Conservation (phyloP, 306 rosid genomes). For the Cucumis melo region DNA sequence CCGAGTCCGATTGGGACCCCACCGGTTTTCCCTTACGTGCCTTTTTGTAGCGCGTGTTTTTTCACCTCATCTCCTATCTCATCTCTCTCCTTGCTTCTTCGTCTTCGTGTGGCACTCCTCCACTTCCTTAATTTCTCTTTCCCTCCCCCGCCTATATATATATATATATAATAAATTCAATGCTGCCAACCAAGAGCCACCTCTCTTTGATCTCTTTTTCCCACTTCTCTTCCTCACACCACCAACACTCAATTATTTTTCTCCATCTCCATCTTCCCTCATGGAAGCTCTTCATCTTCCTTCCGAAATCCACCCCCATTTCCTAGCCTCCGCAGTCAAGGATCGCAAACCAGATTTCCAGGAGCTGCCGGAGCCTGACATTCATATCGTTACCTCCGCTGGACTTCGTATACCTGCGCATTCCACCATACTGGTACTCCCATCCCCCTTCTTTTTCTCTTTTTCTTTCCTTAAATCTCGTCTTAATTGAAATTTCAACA, state of each 20-base stretch:
- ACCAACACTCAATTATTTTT: neutral
- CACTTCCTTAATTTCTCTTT: neutral
- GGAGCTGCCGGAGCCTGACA: conserved; percentile 53
- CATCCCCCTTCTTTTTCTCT: neutral
- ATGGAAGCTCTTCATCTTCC: conserved; percentile 8
- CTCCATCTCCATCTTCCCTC: neutral
- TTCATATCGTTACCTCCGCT: conserved; percentile 48
- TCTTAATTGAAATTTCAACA: no score
- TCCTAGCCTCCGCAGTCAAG: conserved; percentile 7
- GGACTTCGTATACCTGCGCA: conserved; percentile 68
- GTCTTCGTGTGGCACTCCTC: neutral
- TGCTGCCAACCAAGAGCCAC: neutral
- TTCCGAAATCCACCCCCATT: conserved; percentile 8
- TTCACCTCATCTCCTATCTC: neutral
- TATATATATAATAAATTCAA: neutral
- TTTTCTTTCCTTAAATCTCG: neutral
- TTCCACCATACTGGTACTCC: conserved; percentile 50
- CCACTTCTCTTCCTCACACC: neutral
- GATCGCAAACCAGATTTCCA: neutral
- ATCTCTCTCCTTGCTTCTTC: neutral
- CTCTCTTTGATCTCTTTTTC: neutral
- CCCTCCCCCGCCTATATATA: neutral
- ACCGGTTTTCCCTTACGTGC: neutral
- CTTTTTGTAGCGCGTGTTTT: neutral
- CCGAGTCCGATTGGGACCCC: neutral